Evolutionary conservation across 306 rosid species (phyloP).

Genomic region (Biancaea sappan): DNA sequence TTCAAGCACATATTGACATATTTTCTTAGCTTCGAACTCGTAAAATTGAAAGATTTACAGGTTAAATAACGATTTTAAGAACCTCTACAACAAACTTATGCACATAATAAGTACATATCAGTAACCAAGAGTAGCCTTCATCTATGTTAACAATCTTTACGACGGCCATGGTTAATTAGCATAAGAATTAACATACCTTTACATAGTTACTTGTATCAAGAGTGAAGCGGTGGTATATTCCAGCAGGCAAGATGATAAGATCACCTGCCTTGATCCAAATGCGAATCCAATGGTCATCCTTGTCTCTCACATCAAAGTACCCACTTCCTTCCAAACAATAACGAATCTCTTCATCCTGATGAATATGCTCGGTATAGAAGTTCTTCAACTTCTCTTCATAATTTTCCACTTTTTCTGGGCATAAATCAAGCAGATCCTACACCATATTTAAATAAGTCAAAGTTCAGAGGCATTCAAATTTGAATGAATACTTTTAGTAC

Average conservation of each 20-base stretch:
- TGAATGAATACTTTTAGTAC: neutral
- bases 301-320: constrained; percentile 84
- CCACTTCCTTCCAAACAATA: constrained; percentile 88
- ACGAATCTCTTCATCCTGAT: constrained; percentile 91
- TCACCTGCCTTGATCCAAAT: constrained; percentile 84
- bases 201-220: constrained; percentile 73
- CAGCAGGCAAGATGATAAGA: constrained; percentile 94
- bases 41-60: neutral
- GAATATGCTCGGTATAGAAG: constrained; percentile 94
- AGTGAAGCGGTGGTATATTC: constrained; percentile 93
- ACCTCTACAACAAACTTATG: neutral
- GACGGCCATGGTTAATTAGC: neutral
- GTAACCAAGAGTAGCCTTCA: neutral
- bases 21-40: no score
- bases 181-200: constrained; percentile 55
- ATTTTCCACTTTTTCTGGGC: constrained; percentile 74
- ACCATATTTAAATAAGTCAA: neutral
- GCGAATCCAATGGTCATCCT: constrained; percentile 84
- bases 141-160: neutral
- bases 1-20: no score
- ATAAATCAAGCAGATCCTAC: constrained; percentile 83
- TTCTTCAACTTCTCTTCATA: constrained; percentile 82
- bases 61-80: neutral
- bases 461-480: neutral
- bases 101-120: neutral